A percentile compares a stretch with the other conserved stretches of the same genome.
These are phyloP conservation scores for Rhizomucor miehei DNA, from an alignment of 371 early-diverging fungal genomes.

Conservation along the genomic window DNA sequence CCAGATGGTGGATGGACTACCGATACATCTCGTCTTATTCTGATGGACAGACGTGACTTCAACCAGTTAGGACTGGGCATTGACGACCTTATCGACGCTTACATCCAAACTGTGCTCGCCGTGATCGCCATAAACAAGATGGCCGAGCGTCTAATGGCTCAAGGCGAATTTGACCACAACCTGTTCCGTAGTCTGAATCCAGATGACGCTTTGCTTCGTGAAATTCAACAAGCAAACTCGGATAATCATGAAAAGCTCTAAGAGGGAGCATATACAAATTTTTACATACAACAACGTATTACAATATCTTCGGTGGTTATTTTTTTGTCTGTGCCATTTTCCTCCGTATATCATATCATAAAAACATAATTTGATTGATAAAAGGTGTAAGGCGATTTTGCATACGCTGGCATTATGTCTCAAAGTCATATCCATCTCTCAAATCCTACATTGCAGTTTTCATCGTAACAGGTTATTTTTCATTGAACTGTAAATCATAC, in stretches of 20 bases:
- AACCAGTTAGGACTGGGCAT: conserved; percentile 88
- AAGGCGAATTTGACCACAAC: conserved; percentile 71
- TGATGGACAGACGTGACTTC: conserved; percentile 94
- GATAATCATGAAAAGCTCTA: too few relatives aligned
- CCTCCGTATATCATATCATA: too few relatives aligned
- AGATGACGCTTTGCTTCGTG: conserved; percentile 75
- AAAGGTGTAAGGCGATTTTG: too few relatives aligned
- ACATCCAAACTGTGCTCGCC: conserved; percentile 87
- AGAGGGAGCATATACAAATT: too few relatives aligned
- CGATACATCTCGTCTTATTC: conserved; percentile 77
- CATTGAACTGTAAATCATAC: background rate
- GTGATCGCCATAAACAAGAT: conserved; percentile 92
- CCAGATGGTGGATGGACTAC: conserved; percentile 83
- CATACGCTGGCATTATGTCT: too few relatives aligned
- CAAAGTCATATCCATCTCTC: too few relatives aligned
- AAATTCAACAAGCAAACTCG: conserved; percentile 59
- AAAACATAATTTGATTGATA: too few relatives aligned
- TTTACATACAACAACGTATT: too few relatives aligned
- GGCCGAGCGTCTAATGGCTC: conserved; percentile 71
- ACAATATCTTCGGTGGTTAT: too few relatives aligned
- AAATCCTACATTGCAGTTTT: too few relatives aligned
- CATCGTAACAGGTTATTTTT: too few relatives aligned
- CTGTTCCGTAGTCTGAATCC: conserved; percentile 86
- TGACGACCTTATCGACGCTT: conserved; percentile 91
- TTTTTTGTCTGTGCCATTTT: too few relatives aligned